Percentiles rank a stretch among this genome's conserved stretches.
These are phyloP conservation scores for Hemileccinum impolitum DNA, from an alignment of 768 basidiomycete species.

Conservation along the genomic window DNA sequence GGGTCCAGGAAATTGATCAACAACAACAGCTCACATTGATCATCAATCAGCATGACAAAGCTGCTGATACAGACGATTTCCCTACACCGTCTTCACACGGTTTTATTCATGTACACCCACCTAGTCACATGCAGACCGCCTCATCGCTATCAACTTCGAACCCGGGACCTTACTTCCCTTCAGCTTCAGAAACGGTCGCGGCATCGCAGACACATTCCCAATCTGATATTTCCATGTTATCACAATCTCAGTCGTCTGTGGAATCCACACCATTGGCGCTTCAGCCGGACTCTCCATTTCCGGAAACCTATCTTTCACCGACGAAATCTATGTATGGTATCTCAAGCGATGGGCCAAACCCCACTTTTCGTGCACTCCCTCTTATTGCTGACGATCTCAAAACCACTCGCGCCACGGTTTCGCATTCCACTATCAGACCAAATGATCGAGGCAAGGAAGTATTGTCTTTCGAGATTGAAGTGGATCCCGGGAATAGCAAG, in stretches of 20 bases:
- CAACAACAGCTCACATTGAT: conserved; percentile 6
- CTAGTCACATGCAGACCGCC: conserved; percentile 6
- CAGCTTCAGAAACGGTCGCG: conserved; percentile 11
- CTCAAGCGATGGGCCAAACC: conserved; percentile 25
- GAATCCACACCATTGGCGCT: conserved; percentile 16
- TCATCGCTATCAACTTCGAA: conserved; percentile 11
- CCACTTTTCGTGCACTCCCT: conserved; percentile 70
- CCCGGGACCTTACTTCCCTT: conserved; percentile 17
- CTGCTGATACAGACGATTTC: conserved; percentile 49
- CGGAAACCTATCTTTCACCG: conserved; percentile 30
- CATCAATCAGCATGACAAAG: conserved; percentile 26
- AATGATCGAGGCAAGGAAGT: conserved; percentile 93
- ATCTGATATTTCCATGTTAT: conserved; percentile 17
- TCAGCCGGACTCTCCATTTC: conserved; percentile 29
- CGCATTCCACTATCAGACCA: conserved; percentile 78
- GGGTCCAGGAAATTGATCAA: conserved; percentile 12
- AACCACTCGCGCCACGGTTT: conserved; percentile 65
- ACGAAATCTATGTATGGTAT: conserved; percentile 15
- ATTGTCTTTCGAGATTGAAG: conserved; percentile 77
- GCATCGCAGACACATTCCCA: conserved; percentile 22
- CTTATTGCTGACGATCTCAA: conserved; percentile 70
- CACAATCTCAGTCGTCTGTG: conserved; percentile 23
- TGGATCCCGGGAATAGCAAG: conserved; percentile 70
- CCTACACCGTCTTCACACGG: conserved; percentile 42
- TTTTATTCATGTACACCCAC: conserved; percentile 7